These are phyloP conservation scores for Pluteus cervinus DNA, from an alignment of 768 basidiomycete species.

Conservation along the genomic window DNA sequence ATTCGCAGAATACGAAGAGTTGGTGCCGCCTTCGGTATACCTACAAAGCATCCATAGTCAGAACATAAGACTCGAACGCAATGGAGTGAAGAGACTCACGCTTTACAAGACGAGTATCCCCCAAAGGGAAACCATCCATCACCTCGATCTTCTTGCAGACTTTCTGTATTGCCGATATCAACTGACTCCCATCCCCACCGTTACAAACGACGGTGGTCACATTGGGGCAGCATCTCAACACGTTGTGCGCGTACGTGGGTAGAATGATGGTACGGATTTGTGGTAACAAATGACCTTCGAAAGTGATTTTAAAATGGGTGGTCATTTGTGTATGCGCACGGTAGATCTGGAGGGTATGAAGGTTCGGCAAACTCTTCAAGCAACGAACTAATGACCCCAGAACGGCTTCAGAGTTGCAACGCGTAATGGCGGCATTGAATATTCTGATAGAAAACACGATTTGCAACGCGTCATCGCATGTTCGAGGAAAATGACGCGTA, in stretches of 20 bases:
- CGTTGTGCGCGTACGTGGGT: slow-evolving; percentile 21
- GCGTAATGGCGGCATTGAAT: slow-evolving; percentile 21
- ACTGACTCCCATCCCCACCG: slow-evolving; percentile 15
- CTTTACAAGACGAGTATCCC: slow-evolving; percentile 11
- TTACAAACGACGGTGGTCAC: slow-evolving; percentile 19
- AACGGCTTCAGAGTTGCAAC: slow-evolving; percentile 15
- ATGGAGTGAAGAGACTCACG: slow-evolving; percentile 5
- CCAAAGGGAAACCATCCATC: slow-evolving; percentile 15
- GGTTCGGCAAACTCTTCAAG: slow-evolving; percentile 21
- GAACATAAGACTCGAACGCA: slow-evolving; percentile 1
- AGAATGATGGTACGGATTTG: slow-evolving; percentile 17
- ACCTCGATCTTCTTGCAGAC: slow-evolving; percentile 22
- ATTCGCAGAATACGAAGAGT: too few relatives aligned
- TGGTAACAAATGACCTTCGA: slow-evolving; percentile 18
- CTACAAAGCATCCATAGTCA: slow-evolving; percentile 3
- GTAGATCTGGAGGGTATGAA: slow-evolving; percentile 25
- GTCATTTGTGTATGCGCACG: slow-evolving; percentile 25
- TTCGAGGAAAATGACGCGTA: too few relatives aligned
- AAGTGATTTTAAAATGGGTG: slow-evolving; percentile 18
- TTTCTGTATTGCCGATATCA: slow-evolving; percentile 22
- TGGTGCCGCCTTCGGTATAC: slow-evolving; percentile 15
- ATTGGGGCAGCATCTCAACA: slow-evolving; percentile 24
- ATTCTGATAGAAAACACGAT: slow-evolving; percentile 10
- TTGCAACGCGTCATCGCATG: slow-evolving; percentile 10
- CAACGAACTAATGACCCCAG: slow-evolving; percentile 21